phyloP scores from a whole-genome alignment of 257 asterid species.

The Nicotiana otophora region DNA sequence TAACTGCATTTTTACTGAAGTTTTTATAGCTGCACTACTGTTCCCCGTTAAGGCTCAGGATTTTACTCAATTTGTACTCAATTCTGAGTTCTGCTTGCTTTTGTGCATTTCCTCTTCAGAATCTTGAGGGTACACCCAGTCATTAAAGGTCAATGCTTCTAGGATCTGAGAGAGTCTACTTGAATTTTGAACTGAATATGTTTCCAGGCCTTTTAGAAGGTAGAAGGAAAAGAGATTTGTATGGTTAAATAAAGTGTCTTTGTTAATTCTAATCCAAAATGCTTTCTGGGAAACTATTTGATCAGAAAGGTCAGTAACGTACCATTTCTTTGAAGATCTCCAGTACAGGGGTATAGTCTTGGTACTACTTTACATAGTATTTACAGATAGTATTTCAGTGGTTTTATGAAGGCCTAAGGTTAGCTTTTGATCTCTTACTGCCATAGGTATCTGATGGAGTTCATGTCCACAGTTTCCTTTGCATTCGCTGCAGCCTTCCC shows the following conservation, averaged over 20 bases:
- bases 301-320: background rate
- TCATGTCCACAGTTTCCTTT: background rate
- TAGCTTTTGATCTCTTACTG: background rate
- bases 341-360: background rate
- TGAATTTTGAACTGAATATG: background rate
- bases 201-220: background rate
- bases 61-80: background rate
- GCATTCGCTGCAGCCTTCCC: background rate
- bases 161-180: background rate
- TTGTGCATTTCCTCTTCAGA: background rate
- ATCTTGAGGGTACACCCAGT: background rate
- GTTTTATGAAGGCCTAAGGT: background rate
- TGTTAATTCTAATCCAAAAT: background rate
- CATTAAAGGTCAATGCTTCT: background rate
- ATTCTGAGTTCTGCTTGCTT: background rate
- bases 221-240: background rate
- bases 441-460: background rate
- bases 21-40: background rate
- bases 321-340: background rate
- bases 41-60: background rate
- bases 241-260: background rate
- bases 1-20: too few relatives aligned
- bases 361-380: background rate
- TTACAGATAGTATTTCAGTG: background rate
- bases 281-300: background rate